These are phyloP conservation scores for Primulina tabacum DNA, from an alignment of 257 asterid genomes.

Conservation along the genomic window DNA sequence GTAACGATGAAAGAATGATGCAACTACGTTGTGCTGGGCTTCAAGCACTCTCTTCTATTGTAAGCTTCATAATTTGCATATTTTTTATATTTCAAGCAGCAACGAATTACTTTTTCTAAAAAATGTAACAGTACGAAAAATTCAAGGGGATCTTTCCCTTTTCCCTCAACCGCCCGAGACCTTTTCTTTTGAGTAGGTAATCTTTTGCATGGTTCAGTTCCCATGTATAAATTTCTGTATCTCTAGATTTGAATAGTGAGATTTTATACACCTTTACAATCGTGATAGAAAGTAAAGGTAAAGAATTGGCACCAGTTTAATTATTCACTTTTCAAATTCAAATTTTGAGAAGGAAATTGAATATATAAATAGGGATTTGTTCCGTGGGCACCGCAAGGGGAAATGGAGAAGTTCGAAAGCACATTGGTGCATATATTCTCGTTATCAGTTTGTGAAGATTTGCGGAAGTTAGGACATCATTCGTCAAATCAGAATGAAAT, in stretches of 20 bases:
- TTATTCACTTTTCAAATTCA: neutral
- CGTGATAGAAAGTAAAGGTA: neutral
- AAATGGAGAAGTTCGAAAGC: neutral
- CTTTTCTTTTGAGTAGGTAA: neutral
- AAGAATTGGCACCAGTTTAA: neutral
- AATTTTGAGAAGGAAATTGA: neutral
- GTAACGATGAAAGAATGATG: conserved; percentile 47
- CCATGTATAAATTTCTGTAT: too few species aligned
- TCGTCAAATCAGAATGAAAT: neutral
- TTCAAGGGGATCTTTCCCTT: neutral
- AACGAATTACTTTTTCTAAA: neutral
- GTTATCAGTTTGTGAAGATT: neutral
- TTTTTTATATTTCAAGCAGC: conserved; percentile 10
- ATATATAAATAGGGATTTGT: neutral
- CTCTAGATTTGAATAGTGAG: neutral
- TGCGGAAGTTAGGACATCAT: neutral
- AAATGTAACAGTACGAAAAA: neutral
- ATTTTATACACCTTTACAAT: neutral
- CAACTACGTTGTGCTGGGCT: conserved; percentile 67
- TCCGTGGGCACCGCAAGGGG: neutral
- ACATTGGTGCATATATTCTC: neutral
- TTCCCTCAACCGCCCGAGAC: neutral
- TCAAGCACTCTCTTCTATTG: conserved; percentile 66
- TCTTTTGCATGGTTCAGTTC: neutral
- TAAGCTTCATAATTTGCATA: conserved; percentile 28